Percentiles rank a stretch among this genome's conserved stretches.
phyloP scores from a whole-genome alignment of 331 rosid genomes.

The Dryas integrifolia region DNA sequence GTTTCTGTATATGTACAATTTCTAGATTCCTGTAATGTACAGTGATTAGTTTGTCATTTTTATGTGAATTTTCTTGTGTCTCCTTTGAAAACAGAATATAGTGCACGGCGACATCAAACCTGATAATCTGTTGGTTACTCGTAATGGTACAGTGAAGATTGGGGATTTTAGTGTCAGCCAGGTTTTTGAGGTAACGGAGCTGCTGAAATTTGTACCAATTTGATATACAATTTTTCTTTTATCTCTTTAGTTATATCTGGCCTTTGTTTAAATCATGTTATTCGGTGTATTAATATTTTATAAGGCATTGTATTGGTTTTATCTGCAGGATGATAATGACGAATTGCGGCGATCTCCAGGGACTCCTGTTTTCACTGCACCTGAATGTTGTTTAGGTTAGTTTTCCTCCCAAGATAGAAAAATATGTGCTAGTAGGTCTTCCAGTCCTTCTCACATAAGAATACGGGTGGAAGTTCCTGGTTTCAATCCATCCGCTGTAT shows the following conservation, averaged over 20 bases:
- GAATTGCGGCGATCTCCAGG: constrained; percentile 98
- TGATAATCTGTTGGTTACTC: constrained; percentile 81
- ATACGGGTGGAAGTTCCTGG: not conserved
- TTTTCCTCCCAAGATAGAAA: constrained; percentile 10
- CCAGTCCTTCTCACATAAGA: not conserved
- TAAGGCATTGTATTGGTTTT: constrained; percentile 17
- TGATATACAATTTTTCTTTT: not conserved
- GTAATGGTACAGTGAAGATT: constrained; percentile 72
- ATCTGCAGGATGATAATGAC: constrained; percentile 82
- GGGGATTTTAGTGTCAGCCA: constrained; percentile 92
- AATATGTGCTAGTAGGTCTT: not conserved
- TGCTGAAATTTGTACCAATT: not conserved
- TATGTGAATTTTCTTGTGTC: constrained; percentile 20
- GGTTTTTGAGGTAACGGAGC: constrained; percentile 68
- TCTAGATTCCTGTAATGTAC: not conserved
- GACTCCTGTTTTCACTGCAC: constrained; percentile 99
- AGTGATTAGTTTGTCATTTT: not conserved
- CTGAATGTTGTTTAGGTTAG: constrained; percentile 90
- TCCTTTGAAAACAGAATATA: constrained; percentile 62
- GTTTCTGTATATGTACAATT: not conserved
- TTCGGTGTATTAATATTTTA: not conserved
- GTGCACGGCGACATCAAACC: constrained; percentile 98
- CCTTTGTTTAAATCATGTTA: not conserved
- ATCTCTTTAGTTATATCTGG: not conserved
- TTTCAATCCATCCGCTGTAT: not conserved